Evolutionary conservation across 352 stramenopile species (phyloP).

Genomic region (Phytophthora fragariae): DNA sequence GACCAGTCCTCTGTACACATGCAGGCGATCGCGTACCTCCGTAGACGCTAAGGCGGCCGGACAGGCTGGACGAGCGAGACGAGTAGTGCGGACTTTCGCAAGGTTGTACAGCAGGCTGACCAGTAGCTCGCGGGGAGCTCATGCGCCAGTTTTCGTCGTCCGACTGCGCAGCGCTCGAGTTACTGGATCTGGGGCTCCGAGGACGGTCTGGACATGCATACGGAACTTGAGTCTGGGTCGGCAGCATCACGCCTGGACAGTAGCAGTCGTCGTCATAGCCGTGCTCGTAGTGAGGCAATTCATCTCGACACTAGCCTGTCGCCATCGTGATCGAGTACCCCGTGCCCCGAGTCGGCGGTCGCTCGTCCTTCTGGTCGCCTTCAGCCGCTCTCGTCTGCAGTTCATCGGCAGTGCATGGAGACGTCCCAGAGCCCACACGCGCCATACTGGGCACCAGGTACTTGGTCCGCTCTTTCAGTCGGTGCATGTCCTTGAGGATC

Average conservation of each 20-base stretch:
- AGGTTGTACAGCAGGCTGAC: conserved; percentile 36
- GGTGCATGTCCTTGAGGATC: conserved; percentile 71
- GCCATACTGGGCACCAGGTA: conserved; percentile 64
- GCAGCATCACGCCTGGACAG: conserved; percentile 35
- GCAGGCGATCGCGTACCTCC: conserved; percentile 47
- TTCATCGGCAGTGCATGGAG: conserved; percentile 30
- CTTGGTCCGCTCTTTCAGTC: conserved; percentile 75
- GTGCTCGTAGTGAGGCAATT: conserved; percentile 40
- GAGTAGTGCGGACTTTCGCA: conserved; percentile 74
- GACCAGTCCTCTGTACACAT: conserved; percentile 26
- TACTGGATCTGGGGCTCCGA: conserved; percentile 33
- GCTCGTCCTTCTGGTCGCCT: conserved; percentile 24
- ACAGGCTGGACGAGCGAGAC: conserved; percentile 68
- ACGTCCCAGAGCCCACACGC: conserved; percentile 27
- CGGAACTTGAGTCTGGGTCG: conserved; percentile 21
- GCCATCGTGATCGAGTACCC: conserved; percentile 48
- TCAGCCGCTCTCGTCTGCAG: conserved; percentile 7
- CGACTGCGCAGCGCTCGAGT: conserved; percentile 41
- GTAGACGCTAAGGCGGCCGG: conserved; percentile 56
- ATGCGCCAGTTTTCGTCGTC: conserved; percentile 42
- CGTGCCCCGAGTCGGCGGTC: conserved; percentile 19
- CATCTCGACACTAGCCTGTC: conserved; percentile 35
- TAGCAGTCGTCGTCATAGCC: conserved; percentile 45
- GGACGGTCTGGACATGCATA: conserved; percentile 11
- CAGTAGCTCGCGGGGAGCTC: conserved; percentile 20